Evolutionary conservation across 2,329 filamentous ascomycete genomes (phyloP).

Genomic region (Fusarium caatingaense): DNA sequence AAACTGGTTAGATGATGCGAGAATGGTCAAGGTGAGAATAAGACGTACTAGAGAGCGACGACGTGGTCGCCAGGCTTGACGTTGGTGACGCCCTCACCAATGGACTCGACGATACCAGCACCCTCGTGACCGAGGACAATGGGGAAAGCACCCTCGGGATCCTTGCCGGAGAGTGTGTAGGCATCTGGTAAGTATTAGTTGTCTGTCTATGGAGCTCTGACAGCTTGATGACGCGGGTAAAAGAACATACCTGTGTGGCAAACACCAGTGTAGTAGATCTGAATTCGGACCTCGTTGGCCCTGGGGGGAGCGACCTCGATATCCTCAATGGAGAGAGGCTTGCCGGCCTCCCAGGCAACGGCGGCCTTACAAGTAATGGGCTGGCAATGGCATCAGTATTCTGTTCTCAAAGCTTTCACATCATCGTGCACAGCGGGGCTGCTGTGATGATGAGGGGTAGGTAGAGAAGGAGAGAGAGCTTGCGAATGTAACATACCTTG

Average conservation of each 20-base stretch:
- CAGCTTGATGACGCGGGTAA: slow-evolving; percentile 15
- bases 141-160: slow-evolving; percentile 94
- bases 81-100: slow-evolving; percentile 93
- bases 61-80: slow-evolving; percentile 96
- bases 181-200: slow-evolving; percentile 69
- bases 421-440: slow-evolving; percentile 40
- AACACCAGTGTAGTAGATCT: slow-evolving; percentile 98
- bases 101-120: slow-evolving; percentile 90
- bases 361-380: slow-evolving; percentile 97
- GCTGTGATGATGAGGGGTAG: slow-evolving; percentile 30
- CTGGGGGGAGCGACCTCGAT: slow-evolving; percentile 90
- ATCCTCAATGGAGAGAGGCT: slow-evolving; percentile 89
- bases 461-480: slow-evolving; percentile 7
- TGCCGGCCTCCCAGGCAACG: slow-evolving; percentile 95
- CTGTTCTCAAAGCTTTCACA: slow-evolving; percentile 17
- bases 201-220: background rate
- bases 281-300: slow-evolving; percentile 94
- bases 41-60: slow-evolving; percentile 81
- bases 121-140: slow-evolving; percentile 91
- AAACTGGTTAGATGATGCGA: slow-evolving; percentile 15
- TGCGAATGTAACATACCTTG: slow-evolving; percentile 56
- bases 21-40: background rate
- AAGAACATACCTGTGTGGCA: slow-evolving; percentile 86
- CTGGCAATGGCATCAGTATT: slow-evolving; percentile 58
- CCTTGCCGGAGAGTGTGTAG: slow-evolving; percentile 95